Evolutionary conservation across 345 rosid genomes (phyloP), one percentile per base, ranked within the genome.

Genomic region (Gynandropsis gynandra): DNA sequence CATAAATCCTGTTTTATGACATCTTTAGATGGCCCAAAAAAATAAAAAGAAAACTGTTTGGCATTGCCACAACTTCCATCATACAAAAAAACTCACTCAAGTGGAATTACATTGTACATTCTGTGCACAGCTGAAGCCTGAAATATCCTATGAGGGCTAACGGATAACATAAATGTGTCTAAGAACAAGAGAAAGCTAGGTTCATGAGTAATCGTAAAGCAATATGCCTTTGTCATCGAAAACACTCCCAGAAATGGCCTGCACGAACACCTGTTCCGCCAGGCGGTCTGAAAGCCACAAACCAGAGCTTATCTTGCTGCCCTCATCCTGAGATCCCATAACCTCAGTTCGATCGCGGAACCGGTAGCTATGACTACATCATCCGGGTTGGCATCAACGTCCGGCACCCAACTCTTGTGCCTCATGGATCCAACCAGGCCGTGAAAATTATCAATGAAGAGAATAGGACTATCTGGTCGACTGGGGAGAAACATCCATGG

Each of bases 271-370:
- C 73, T 0, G 71, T 66, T 17, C 81, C 80, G 32, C 75, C 85
- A 0, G 69, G 68, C 40, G 83, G 80, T 32, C 82, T 79, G 74
- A 87, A 92, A 1, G 95, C 71, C 46, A 92, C 98, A 33, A 73
- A 81, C 97, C 98, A 92, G 39, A 92, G 97, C 65, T 92, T 97
- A 63, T 85, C 99, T 73, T 0, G 99, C 95, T 0, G 85, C 88
- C 71, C 90, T 83, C 95, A 80, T 85, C 65, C 65, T 72, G 18
- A 92, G 80, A 81, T 92, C 99, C 99, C 99, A 92, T 8, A 92
- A 81, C 79, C 76, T 80, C 50, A 10, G 97, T 85, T 67, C 81
- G 76, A 64, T 92, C 98, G 51, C 97, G 4, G 95, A 92, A 4
- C 97, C 98, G 0, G 99, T 85, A 0, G 89, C 97, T 53, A 87